Evolutionary conservation across 1,139 yeast genomes (phyloP).

Genomic region (Kluyveromyces marxianus): DNA sequence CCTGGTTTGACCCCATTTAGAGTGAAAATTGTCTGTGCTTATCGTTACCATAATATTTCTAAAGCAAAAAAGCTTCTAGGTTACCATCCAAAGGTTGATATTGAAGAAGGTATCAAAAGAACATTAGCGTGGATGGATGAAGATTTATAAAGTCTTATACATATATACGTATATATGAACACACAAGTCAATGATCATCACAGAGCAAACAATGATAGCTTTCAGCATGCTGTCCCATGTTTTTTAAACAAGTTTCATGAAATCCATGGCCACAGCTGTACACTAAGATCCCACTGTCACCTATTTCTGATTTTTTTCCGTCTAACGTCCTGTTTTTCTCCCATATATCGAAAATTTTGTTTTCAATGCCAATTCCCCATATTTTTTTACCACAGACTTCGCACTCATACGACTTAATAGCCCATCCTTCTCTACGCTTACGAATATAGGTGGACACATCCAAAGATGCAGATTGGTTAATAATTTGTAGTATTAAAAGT

Average conservation of each 20-base stretch:
- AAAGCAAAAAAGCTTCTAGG: slow-evolving; percentile 77
- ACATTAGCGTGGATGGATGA: slow-evolving; percentile 91
- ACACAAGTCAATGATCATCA: not conserved
- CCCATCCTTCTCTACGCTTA: slow-evolving; percentile 48
- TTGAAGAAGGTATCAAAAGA: slow-evolving; percentile 74
- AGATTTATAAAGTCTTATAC: slow-evolving; percentile 18
- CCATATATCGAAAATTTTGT: slow-evolving; percentile 29
- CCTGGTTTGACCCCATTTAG: slow-evolving; percentile 96
- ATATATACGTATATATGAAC: not conserved
- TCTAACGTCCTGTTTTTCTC: not conserved
- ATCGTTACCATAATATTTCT: slow-evolving; percentile 83
- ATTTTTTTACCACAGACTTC: slow-evolving; percentile 63
- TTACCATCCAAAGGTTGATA: slow-evolving; percentile 70
- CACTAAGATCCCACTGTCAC: slow-evolving; percentile 31
- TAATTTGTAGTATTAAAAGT: slow-evolving; percentile 15
- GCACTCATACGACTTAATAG: slow-evolving; percentile 46
- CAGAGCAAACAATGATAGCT: slow-evolving; percentile 20
- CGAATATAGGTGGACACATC: slow-evolving; percentile 14
- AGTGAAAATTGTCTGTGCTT: slow-evolving; percentile 90
- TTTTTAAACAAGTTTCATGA: slow-evolving; percentile 52
- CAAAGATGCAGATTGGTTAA: slow-evolving; percentile 17
- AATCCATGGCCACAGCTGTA: slow-evolving; percentile 61
- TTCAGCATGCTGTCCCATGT: slow-evolving; percentile 34
- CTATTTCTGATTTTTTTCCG: slow-evolving; percentile 6
- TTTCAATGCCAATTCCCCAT: slow-evolving; percentile 52